Conservation (phyloP, 495 filamentous ascomycete species). For the Hypoxylon perforatum region DNA sequence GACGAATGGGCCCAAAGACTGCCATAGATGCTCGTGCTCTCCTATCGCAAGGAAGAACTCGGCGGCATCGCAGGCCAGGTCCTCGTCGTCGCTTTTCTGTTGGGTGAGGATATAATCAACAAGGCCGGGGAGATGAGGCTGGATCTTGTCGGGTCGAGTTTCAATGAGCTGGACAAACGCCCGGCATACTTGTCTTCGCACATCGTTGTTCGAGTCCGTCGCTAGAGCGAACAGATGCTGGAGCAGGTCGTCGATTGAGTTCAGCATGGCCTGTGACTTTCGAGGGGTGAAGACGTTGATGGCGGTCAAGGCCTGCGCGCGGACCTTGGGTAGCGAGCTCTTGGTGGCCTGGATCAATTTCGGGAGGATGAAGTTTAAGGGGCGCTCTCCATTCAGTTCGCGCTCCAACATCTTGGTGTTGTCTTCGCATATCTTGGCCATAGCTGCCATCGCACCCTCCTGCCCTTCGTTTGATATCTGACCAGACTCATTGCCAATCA, state of each 20-base stretch:
- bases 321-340: constrained; percentile 77
- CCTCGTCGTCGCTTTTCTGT: constrained; percentile 88
- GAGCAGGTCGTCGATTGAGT: constrained; percentile 80
- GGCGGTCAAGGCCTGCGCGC: constrained; percentile 78
- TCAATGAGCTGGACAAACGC: constrained; percentile 94
- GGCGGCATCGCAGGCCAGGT: constrained; percentile 92
- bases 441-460: constrained; percentile 92
- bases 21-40: constrained; percentile 82
- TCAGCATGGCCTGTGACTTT: constrained; percentile 78
- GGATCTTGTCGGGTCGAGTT: constrained; percentile 86
- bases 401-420: constrained; percentile 87
- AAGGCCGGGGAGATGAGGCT: constrained; percentile 87
- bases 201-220: constrained; percentile 76
- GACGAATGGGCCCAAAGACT: constrained; percentile 78
- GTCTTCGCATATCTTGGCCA: constrained; percentile 96
- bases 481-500: constrained; percentile 78
- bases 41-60: constrained; percentile 98
- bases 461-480: constrained; percentile 75
- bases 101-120: constrained; percentile 94
- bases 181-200: constrained; percentile 90
- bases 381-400: constrained; percentile 86
- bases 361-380: constrained; percentile 88
- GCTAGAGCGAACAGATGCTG: constrained; percentile 84
- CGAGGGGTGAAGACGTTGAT: constrained; percentile 93
- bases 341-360: constrained; percentile 88